Evolutionary conservation across 1,139 yeast species (phyloP), one percentile per base, ranked within the genome.

Genomic region (Taphrina communis): DNA sequence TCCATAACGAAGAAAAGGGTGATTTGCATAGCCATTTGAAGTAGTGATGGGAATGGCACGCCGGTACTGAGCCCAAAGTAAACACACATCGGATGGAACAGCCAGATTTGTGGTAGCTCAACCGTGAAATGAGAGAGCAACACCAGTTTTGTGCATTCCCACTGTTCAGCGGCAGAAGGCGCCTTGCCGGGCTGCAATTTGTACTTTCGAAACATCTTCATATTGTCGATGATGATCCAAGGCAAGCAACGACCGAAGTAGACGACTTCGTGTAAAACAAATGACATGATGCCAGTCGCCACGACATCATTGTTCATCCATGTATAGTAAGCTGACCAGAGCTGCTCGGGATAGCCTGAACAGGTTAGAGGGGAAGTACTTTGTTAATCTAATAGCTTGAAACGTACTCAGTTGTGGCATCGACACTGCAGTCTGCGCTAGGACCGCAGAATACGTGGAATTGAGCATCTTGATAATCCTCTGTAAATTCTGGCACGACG

Each of bases 41-140:
- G 80, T 77, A 81, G 77, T 12, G 83, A 75, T 52, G 97, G 97
- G 83, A 93, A 92, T 21, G 97, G 97, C 8, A 92, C 96, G 60
- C 84, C 83, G 74, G 86, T 85, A 14, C 87, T 80, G 73, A 93
- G 89, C 71, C 94, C 94, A 74, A 91, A 83, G 74, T 82, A 81
- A 71, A 87, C 84, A 80, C 97, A 90, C 75, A 92, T 81, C 69
- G 97, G 96, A 78, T 94, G 97, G 85, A 93, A 93, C 66, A 91
- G 88, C 95, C 97, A 93, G 75, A 93, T 93, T 69, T 97, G 98
- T 71, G 94, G 83, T 11, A 96, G 97, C 80, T 93, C 98, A 68
- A 93, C 96, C 72, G 93, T 79, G 76, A 91, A 86, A 80, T 93
- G 98, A 39, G 95, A 89, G 63, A 88, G 83, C 69, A 93, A 80